Conservation (phyloP, 805 yeast genomes). For the Ogataea henricii region DNA sequence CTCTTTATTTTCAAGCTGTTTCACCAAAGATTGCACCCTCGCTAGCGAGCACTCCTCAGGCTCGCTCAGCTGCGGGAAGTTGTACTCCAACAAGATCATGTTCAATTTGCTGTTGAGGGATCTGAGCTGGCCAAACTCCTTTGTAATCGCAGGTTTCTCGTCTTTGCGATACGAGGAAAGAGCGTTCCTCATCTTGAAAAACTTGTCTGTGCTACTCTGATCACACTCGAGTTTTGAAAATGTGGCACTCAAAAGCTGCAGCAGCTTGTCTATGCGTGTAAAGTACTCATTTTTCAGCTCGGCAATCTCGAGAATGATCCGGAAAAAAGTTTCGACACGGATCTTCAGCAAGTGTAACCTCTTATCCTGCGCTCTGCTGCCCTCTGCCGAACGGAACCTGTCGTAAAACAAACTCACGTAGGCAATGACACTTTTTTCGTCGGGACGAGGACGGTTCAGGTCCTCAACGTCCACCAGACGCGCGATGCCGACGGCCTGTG, state of each 20-base stretch:
- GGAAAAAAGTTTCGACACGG: constrained; percentile 31
- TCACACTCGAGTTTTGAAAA: constrained; percentile 15
- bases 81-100: constrained; percentile 22
- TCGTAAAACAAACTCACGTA: constrained; percentile 63
- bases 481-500: constrained; percentile 51
- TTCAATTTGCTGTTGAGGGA: constrained; percentile 22
- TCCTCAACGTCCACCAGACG: constrained; percentile 57
- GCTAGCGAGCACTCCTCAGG: constrained; percentile 19
- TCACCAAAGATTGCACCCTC: constrained; percentile 4
- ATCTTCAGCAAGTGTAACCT: constrained; percentile 13
- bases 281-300: constrained; percentile 21
- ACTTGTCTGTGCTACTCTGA: constrained; percentile 4
- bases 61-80: constrained; percentile 20
- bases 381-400: constrained; percentile 31
- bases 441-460: constrained; percentile 50
- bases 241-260: constrained; percentile 14
- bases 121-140: constrained; percentile 18
- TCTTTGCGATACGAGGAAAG: constrained; percentile 14
- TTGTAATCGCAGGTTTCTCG: constrained; percentile 15
- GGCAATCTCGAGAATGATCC: constrained; percentile 23
- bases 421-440: constrained; percentile 60
- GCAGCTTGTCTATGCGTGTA: constrained; percentile 17
- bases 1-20: constrained; percentile 27
- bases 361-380: constrained; percentile 8
- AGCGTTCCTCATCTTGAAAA: constrained; percentile 1